Evolutionary conservation across 2,329 filamentous ascomycete species (phyloP).

Genomic region (Pestalotiopsis sp.): DNA sequence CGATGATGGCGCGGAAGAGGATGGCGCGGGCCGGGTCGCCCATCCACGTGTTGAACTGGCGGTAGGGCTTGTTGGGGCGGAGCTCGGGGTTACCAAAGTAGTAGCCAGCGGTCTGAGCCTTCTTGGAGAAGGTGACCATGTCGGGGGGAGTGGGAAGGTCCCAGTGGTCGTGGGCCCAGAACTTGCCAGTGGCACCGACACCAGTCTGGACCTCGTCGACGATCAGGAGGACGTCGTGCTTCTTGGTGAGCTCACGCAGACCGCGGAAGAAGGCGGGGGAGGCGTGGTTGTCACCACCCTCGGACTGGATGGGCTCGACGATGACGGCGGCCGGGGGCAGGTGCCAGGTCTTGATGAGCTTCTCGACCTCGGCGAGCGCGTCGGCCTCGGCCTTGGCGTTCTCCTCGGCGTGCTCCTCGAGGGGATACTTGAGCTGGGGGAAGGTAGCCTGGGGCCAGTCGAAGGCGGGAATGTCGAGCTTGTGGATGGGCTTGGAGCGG

Average conservation of each 20-base stretch:
- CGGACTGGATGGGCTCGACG: slow-evolving; percentile 89
- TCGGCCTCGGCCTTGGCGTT: slow-evolving; percentile 82
- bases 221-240: slow-evolving; percentile 80
- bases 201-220: slow-evolving; percentile 95
- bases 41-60: slow-evolving; percentile 98
- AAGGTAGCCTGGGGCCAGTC: slow-evolving; percentile 94
- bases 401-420: slow-evolving; percentile 77
- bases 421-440: slow-evolving; percentile 82
- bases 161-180: slow-evolving; percentile 98
- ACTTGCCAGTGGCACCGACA: slow-evolving; percentile 88
- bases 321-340: slow-evolving; percentile 80
- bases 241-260: slow-evolving; percentile 77
- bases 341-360: slow-evolving; percentile 78
- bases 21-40: slow-evolving; percentile 85
- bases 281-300: slow-evolving; percentile 94
- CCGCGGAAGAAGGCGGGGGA: slow-evolving; percentile 84
- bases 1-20: slow-evolving; percentile 83
- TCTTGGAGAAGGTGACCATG: slow-evolving; percentile 95
- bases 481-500: slow-evolving; percentile 91
- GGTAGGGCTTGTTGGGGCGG: slow-evolving; percentile 89
- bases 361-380: slow-evolving; percentile 81
- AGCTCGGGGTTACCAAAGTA: slow-evolving; percentile 83
- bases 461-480: slow-evolving; percentile 91
- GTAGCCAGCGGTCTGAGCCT: slow-evolving; percentile 91
- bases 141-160: slow-evolving; percentile 77